Base-by-base conservation (phyloP, 2,329 filamentous ascomycete species). In the Diaporthe citriasiana region DNA sequence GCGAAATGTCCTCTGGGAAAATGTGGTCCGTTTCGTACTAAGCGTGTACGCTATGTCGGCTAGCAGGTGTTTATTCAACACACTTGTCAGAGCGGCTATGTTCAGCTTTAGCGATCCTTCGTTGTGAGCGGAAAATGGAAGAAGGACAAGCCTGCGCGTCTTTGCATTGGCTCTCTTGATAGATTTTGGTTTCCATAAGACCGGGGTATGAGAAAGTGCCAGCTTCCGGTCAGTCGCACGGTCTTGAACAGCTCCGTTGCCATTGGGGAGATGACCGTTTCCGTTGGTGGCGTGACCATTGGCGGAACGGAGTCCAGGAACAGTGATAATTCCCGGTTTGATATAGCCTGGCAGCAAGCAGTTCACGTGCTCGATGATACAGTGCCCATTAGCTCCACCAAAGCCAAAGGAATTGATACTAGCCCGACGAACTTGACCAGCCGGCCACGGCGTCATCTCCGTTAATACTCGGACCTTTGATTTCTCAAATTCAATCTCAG, bases 341-440 rank as follows among this genome's bases (percentile, higher is more conserved):
- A 56, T 30, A n/a, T 56, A 56, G 53, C 30, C 53, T 0, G 53
- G 53, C 4, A 56, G 7, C 6, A 10, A 35, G 30, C 12, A 22
- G 27, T 56, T 8, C 1, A 56, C 53, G n/a, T 56, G 53, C 7
- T 66, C 60, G 17, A 66, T 47, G 10, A 66, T 25, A 10, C 9
- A n/a, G 22, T 66, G 60, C 9, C 13, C 60, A 15, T 60, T 84
- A 0, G 82, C 72, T 2, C 83, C 83, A 0, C 82, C 83, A 4
- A 83, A 77, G 0, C 83, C 82, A 68, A 83, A 84, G 0, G 77
- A 79, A 51, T 82, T 84, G 5, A 84, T 72, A 7, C 78, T 80
- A 2, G 78, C 79, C 35, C 79, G 59, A 27, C 80, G 77, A 3
- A 74, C 45, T 9, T 76, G 71, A 19, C 73, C 75, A 6, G 66